These are phyloP conservation scores for Pyrenophora seminiperda DNA, from an alignment of 2,329 filamentous ascomycete genomes.

Conservation along the genomic window DNA sequence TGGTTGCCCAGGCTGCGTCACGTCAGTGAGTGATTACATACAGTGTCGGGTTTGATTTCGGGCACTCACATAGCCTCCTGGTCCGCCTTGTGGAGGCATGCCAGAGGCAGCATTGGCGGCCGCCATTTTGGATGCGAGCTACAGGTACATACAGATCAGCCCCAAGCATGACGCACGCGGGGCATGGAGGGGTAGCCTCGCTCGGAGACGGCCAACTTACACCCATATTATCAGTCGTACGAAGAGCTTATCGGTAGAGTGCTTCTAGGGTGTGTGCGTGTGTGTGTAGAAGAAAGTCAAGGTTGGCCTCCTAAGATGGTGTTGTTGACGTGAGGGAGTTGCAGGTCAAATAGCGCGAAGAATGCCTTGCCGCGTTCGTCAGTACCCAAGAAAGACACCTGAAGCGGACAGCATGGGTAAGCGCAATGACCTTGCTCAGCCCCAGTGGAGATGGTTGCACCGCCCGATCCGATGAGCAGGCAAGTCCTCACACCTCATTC, in stretches of 20 bases:
- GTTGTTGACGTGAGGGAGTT: slow-evolving; percentile 8
- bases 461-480: neutral
- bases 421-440: slow-evolving; percentile 13
- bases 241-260: neutral
- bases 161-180: slow-evolving; percentile 25
- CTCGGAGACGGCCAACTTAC: slow-evolving; percentile 20
- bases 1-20: slow-evolving; percentile 51
- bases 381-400: neutral
- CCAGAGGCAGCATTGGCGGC: slow-evolving; percentile 47
- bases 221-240: slow-evolving; percentile 20
- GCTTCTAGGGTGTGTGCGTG: neutral
- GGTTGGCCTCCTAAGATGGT: slow-evolving; percentile 14
- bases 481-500: slow-evolving; percentile 1
- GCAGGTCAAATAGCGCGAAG: slow-evolving; percentile 18
- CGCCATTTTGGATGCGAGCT: slow-evolving; percentile 56
- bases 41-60: slow-evolving; percentile 8
- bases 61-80: slow-evolving; percentile 60
- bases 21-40: slow-evolving; percentile 31
- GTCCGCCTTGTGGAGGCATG: slow-evolving; percentile 45
- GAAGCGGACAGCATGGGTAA: slow-evolving; percentile 1
- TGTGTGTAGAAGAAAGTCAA: slow-evolving; percentile 6
- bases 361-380: slow-evolving; percentile 13
- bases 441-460: slow-evolving; percentile 8
- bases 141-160: slow-evolving; percentile 35
- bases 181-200: slow-evolving; percentile 28